Base-by-base conservation (phyloP, 768 basidiomycete genomes). In the Hortiboletus campestris region DNA sequence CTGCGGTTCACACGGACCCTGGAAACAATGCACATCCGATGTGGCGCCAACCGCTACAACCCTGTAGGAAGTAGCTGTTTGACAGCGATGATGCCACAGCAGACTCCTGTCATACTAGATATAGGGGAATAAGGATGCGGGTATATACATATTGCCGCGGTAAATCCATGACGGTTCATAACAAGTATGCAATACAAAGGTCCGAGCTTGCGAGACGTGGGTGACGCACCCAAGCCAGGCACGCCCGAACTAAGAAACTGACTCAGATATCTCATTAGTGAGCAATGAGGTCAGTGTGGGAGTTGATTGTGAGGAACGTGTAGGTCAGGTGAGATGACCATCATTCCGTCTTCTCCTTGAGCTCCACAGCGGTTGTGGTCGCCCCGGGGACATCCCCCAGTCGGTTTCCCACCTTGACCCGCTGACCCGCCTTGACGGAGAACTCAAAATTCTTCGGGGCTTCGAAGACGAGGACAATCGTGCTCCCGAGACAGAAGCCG, bases 391-490 rank as follows among this genome's bases (percentile, higher is more conserved):
- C 68, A 60, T 90, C 84, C 6, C 94, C 94, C 34, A 99, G 65
- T 59, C 76, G 74, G 74, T 98, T 79, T 0, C 96, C 96, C 35
- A 96, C 92, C 70, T 86, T 85, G 57, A 98, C 84, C 72, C 88
- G 90, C 71, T 94, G 81, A 3, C 94, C 92, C 3, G 86, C 80
- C 58, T 84, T 76, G 16, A 94, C 82, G 1, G 76, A 69, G 64
- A 96, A 97, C 70, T 84, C 81, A 67, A 95, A 99, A 35, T 84
- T 75, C 50, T 78, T 74, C 0, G 97, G 96, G 0, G 95, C 97
- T 74, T 99, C 97, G 65, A 98, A 97, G 1, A 98, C 92, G 45
- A 98, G 80, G 19, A 99, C 96, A 65, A 98, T 91, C 6, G 96
- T 98, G 72, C 90, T 93, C 6, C 95, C 95, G 4, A 98, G 78